phyloP scores from a whole-genome alignment of 306 rosid species.

The Cicer cuneatum region DNA sequence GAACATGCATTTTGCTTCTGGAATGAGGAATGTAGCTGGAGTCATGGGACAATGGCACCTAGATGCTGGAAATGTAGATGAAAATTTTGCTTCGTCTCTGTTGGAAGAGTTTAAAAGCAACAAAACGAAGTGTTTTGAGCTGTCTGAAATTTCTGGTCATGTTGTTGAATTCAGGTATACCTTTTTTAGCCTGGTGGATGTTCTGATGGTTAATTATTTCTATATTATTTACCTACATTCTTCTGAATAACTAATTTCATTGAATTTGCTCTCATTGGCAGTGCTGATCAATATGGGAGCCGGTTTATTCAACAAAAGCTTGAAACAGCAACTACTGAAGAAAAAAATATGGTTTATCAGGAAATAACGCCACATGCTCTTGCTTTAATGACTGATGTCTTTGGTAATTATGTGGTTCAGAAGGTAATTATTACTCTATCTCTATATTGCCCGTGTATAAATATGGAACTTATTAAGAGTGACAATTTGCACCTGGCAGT shows the following conservation, averaged over 20 bases:
- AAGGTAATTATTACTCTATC: slow-evolving; percentile 56
- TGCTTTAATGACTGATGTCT: slow-evolving; percentile 93
- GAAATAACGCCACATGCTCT: slow-evolving; percentile 98
- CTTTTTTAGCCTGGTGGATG: slow-evolving; percentile 7
- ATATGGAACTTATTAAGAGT: slow-evolving; percentile 25
- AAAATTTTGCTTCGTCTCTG: slow-evolving; percentile 75
- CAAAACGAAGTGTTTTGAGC: slow-evolving; percentile 85
- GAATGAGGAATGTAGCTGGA: slow-evolving; percentile 82
- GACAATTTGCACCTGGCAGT: slow-evolving; percentile 55
- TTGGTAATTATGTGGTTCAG: slow-evolving; percentile 96
- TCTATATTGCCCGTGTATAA: neutral
- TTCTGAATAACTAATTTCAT: neutral
- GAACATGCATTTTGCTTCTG: slow-evolving; percentile 78
- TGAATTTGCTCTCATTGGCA: slow-evolving; percentile 47
- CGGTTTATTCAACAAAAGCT: slow-evolving; percentile 71
- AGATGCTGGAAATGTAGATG: slow-evolving; percentile 76
- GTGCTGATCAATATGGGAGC: slow-evolving; percentile 95
- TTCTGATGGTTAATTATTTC: slow-evolving; percentile 36
- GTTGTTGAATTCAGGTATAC: slow-evolving; percentile 79
- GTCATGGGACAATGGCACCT: slow-evolving; percentile 87
- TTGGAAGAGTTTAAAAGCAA: slow-evolving; percentile 90
- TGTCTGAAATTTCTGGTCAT: slow-evolving; percentile 68
- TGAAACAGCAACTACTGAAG: slow-evolving; percentile 81
- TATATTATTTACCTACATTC: slow-evolving; percentile 8
- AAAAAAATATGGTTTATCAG: slow-evolving; percentile 90